Evolutionary conservation across 2,329 filamentous ascomycete species (phyloP).

Genomic region (Dryadomyces quercus-mongolicae): DNA sequence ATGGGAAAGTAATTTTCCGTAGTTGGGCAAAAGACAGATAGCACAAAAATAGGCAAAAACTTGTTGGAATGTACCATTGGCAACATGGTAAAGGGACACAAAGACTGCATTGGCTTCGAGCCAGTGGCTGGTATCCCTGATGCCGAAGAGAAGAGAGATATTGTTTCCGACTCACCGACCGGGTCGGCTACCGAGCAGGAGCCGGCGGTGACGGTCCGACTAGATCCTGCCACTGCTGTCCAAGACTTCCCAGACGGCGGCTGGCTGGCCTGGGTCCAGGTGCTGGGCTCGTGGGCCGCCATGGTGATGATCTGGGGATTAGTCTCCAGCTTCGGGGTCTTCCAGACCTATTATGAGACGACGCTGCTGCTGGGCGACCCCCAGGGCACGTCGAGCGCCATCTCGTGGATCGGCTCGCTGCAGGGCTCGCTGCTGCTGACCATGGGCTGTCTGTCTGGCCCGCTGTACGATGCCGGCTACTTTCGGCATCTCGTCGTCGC

Average conservation of each 20-base stretch:
- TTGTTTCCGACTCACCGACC: not conserved
- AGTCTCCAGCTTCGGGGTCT: slow-evolving; percentile 34
- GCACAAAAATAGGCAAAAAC: too few relatives aligned
- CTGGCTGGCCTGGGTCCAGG: slow-evolving; percentile 26
- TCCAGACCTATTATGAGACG: slow-evolving; percentile 30
- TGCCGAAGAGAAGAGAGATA: not conserved
- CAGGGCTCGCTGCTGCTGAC: slow-evolving; percentile 28
- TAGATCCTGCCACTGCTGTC: too few relatives aligned
- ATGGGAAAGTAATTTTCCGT: too few relatives aligned
- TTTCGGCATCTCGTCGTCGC: slow-evolving; percentile 23
- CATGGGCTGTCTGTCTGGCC: slow-evolving; percentile 26
- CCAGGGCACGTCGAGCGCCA: slow-evolving; percentile 21
- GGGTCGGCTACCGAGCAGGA: not conserved
- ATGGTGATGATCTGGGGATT: slow-evolving; percentile 23
- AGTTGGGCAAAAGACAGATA: too few relatives aligned
- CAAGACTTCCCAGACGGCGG: slow-evolving; percentile 21
- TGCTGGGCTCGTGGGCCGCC: slow-evolving; percentile 24
- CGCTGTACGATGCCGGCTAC: slow-evolving; percentile 29
- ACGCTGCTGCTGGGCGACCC: slow-evolving; percentile 20
- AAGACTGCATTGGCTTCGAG: too few relatives aligned
- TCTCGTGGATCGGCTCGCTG: slow-evolving; percentile 30
- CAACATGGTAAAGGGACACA: too few relatives aligned
- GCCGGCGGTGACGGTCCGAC: too few relatives aligned
- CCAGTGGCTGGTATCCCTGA: not conserved
- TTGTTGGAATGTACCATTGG: too few relatives aligned